Evolutionary conservation across 1,139 yeast species (phyloP).

Genomic region (Blastobotrys ciferrii): DNA sequence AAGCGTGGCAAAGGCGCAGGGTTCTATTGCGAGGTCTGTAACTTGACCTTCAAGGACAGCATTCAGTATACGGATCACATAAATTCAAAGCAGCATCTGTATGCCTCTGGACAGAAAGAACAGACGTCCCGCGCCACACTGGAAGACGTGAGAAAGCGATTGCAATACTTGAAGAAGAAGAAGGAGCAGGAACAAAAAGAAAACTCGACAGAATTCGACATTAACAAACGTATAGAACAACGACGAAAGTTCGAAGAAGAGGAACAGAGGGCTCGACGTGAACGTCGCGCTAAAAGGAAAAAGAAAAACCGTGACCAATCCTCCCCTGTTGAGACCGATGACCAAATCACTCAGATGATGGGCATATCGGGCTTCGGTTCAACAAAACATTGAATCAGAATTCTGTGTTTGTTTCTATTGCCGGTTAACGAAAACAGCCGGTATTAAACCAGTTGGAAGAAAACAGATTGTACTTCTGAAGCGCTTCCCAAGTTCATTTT

Average conservation of each 20-base stretch:
- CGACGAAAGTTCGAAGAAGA: constrained; percentile 45
- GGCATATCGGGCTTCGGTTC: constrained; percentile 46
- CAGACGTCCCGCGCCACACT: constrained; percentile 36
- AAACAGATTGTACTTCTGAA: too few relatives aligned
- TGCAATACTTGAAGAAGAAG: constrained; percentile 31
- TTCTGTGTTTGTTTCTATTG: constrained; percentile 1
- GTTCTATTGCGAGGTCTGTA: constrained; percentile 77
- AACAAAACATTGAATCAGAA: constrained; percentile 9
- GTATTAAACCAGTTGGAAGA: too few relatives aligned
- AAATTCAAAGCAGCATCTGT: constrained; percentile 52
- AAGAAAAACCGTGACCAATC: constrained; percentile 26
- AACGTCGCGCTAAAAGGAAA: constrained; percentile 27
- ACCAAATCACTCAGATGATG: constrained; percentile 49
- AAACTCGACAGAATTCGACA: constrained; percentile 42
- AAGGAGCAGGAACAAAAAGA: constrained; percentile 40
- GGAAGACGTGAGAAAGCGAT: constrained; percentile 37
- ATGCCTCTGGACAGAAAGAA: constrained; percentile 35
- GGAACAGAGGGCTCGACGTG: constrained; percentile 23
- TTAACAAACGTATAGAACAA: constrained; percentile 47
- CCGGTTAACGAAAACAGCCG: too few relatives aligned
- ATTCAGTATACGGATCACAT: constrained; percentile 79
- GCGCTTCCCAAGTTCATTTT: too few relatives aligned
- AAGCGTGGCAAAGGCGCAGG: constrained; percentile 70
- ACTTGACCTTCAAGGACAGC: constrained; percentile 76
- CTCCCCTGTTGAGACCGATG: constrained; percentile 23